These are phyloP conservation scores for Balakata baccata DNA, from an alignment of 345 rosid genomes.

Conservation along the genomic window DNA sequence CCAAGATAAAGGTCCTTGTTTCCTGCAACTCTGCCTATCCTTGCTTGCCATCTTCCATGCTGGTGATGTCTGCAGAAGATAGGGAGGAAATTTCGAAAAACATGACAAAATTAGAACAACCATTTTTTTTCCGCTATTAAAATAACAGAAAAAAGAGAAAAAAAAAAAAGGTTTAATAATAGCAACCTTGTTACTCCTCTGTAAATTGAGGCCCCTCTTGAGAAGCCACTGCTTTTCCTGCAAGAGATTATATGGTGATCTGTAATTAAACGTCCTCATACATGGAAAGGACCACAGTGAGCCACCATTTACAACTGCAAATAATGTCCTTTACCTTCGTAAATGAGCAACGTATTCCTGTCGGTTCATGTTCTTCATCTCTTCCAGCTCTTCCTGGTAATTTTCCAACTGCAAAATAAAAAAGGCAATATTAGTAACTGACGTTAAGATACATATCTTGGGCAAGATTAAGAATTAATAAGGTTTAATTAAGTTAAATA, in stretches of 20 bases:
- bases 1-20: slow-evolving; percentile 89
- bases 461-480: too few species aligned
- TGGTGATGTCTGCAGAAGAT: slow-evolving; percentile 58
- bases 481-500: neutral
- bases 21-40: slow-evolving; percentile 84
- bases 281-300: neutral
- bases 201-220: slow-evolving; percentile 82
- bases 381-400: slow-evolving; percentile 55
- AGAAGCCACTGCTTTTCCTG: slow-evolving; percentile 85
- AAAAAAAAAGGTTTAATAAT: too few species aligned
- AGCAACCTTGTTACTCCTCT: slow-evolving; percentile 86
- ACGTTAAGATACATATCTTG: neutral
- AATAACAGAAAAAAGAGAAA: neutral
- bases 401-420: slow-evolving; percentile 48
- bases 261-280: neutral
- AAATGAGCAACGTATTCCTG: slow-evolving; percentile 81
- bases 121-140: neutral
- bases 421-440: neutral
- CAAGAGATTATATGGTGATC: neutral
- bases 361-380: slow-evolving; percentile 77
- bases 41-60: slow-evolving; percentile 89
- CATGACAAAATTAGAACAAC: neutral
- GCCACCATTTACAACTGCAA: neutral
- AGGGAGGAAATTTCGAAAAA: neutral
- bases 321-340: slow-evolving; percentile 42